Conservation (phyloP, 202 grass and related monocot genomes). For the Tripidium arundinaceum region DNA sequence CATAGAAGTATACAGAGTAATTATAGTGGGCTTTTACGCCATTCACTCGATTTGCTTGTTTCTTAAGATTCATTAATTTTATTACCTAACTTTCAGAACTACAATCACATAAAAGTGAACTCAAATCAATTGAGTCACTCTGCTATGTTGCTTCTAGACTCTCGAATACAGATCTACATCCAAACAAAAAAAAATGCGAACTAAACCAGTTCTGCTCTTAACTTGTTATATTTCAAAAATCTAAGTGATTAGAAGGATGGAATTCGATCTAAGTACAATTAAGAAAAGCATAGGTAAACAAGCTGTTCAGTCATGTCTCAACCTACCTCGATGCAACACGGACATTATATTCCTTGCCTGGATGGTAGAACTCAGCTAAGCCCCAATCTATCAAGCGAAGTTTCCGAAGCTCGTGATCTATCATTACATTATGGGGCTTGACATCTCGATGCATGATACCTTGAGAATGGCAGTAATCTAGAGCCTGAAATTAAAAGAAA, state of each 20-base stretch:
- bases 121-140: neutral
- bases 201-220: slow-evolving; percentile 15
- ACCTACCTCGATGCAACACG: slow-evolving; percentile 85
- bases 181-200: neutral
- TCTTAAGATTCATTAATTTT: neutral
- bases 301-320: neutral
- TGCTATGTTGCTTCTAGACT: slow-evolving; percentile 15
- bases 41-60: neutral
- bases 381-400: slow-evolving; percentile 90
- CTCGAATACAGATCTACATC: neutral
- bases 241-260: neutral
- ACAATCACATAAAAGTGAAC: neutral
- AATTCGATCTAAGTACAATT: neutral
- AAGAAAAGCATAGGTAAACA: slow-evolving; percentile 19
- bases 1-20: too few relatives aligned
- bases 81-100: neutral
- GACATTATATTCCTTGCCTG: slow-evolving; percentile 86
- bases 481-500: slow-evolving; percentile 38
- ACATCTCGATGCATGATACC: slow-evolving; percentile 94
- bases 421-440: slow-evolving; percentile 91
- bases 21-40: too few relatives aligned
- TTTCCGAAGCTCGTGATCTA: slow-evolving; percentile 77
- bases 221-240: neutral
- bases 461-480: slow-evolving; percentile 80
- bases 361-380: slow-evolving; percentile 84